A percentile compares a stretch with the other conserved stretches of the same genome.
phyloP scores from a whole-genome alignment of 257 asterid species.

The Solanum neorickii region DNA sequence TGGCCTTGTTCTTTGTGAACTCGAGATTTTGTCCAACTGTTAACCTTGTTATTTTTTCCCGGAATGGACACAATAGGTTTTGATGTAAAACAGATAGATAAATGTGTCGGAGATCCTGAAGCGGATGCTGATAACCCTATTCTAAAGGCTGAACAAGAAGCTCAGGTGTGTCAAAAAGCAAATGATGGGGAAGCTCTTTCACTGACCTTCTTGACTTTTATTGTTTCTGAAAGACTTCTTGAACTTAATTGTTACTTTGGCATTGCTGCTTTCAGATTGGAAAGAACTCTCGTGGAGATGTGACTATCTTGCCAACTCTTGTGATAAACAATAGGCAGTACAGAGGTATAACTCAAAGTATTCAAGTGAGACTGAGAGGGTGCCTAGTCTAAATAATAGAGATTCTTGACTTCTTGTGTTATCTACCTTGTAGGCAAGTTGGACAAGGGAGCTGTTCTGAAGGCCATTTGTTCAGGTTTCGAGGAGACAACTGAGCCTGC shows the following conservation, averaged over 20 bases:
- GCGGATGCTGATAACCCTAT: conserved; percentile 73
- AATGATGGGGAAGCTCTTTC: not conserved
- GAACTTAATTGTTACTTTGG: not conserved
- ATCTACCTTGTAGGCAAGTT: conserved; percentile 31
- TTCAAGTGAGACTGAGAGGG: not conserved
- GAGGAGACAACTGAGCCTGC: conserved; percentile 63
- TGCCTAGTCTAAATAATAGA: not conserved
- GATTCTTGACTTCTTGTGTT: not conserved
- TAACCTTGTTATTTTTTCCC: not conserved
- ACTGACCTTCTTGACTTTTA: not conserved
- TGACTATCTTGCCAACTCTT: conserved; percentile 60
- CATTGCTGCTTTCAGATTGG: conserved; percentile 29
- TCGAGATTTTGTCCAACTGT: not conserved
- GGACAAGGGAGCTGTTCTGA: conserved; percentile 55
- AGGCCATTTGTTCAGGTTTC: conserved; percentile 58
- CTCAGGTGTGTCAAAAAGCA: conserved; percentile 25
- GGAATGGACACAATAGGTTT: conserved; percentile 28
- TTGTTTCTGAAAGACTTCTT: not conserved
- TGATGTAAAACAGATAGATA: conserved; percentile 58
- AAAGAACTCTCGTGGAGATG: conserved; percentile 51
- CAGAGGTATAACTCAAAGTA: conserved; percentile 27
- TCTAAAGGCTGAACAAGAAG: conserved; percentile 47
- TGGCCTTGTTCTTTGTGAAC: not conserved
- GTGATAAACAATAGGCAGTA: conserved; percentile 48
- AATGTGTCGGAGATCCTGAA: conserved; percentile 73